Evolutionary conservation across 1,284 basidiomycete genomes (phyloP).

Genomic region (Malassezia yamatoensis): DNA sequence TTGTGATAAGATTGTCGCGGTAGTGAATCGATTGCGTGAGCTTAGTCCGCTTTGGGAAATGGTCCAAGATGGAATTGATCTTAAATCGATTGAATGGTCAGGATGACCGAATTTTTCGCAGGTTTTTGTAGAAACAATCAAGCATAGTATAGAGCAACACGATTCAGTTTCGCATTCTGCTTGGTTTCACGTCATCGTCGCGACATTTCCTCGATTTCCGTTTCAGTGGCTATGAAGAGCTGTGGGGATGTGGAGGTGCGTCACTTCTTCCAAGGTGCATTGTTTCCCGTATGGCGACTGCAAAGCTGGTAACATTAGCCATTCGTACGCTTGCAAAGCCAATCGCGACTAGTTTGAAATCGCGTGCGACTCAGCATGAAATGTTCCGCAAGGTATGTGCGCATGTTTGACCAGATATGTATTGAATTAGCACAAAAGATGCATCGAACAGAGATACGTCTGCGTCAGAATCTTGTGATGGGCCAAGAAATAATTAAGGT

Average conservation of each 20-base stretch:
- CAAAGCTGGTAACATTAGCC: conserved; percentile 39
- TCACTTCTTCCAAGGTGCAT: not conserved
- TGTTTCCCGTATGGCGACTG: conserved; percentile 31
- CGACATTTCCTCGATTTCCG: too few relatives aligned
- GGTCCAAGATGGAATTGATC: conserved; percentile 65
- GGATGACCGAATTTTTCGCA: conserved; percentile 14
- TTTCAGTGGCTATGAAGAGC: too few relatives aligned
- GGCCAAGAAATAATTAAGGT: conserved; percentile 27
- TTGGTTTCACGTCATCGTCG: too few relatives aligned
- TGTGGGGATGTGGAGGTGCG: too few relatives aligned
- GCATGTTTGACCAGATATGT: conserved; percentile 22
- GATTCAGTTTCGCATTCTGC: too few relatives aligned
- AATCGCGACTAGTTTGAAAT: conserved; percentile 43
- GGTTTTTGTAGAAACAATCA: not conserved
- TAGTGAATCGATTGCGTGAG: conserved; percentile 67
- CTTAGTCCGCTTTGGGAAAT: conserved; percentile 52
- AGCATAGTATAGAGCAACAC: too few relatives aligned
- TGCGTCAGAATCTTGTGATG: conserved; percentile 34
- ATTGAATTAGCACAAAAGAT: conserved; percentile 37
- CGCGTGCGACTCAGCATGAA: conserved; percentile 40
- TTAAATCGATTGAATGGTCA: conserved; percentile 85
- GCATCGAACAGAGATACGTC: conserved; percentile 39
- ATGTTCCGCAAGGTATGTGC: conserved; percentile 28
- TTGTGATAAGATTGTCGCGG: conserved; percentile 72
- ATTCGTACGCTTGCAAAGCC: conserved; percentile 45